Evolutionary conservation across 768 basidiomycete species (phyloP).

Genomic region (Kwoniella shandongensis): DNA sequence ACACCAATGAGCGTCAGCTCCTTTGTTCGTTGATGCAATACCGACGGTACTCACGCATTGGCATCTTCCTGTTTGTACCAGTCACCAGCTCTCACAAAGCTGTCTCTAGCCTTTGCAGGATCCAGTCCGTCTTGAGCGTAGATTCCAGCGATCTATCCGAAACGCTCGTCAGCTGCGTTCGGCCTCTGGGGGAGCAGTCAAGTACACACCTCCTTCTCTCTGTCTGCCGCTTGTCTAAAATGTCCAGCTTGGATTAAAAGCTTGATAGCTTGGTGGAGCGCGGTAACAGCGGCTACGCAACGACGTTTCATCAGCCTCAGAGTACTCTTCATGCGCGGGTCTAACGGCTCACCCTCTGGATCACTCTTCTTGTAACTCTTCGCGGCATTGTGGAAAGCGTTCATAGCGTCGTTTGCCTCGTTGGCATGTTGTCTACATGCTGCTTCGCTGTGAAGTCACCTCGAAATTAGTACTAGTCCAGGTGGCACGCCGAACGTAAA

Average conservation of each 20-base stretch:
- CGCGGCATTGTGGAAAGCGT: constrained; percentile 97
- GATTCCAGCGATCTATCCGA: constrained; percentile 81
- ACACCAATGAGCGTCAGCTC: background rate
- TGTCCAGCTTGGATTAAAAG: constrained; percentile 80
- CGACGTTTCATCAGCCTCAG: background rate
- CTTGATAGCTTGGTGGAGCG: constrained; percentile 77
- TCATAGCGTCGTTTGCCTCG: constrained; percentile 90
- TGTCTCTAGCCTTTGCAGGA: constrained; percentile 81
- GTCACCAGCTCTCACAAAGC: constrained; percentile 85
- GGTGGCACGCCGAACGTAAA: no score
- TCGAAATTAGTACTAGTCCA: constrained; percentile 3
- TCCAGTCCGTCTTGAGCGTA: constrained; percentile 68
- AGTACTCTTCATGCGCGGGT: constrained; percentile 10
- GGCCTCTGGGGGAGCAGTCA: no score
- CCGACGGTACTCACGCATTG: constrained; percentile 66
- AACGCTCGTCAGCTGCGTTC: background rate
- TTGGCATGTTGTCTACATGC: constrained; percentile 87
- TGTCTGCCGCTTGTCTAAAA: constrained; percentile 95
- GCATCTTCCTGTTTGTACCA: constrained; percentile 99
- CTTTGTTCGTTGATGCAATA: background rate
- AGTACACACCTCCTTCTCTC: constrained; percentile 64
- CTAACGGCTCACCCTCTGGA: constrained; percentile 67
- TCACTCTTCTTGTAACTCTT: constrained; percentile 90
- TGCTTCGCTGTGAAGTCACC: constrained; percentile 67
- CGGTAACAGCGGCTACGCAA: constrained; percentile 77